Conservation (phyloP, 2,329 filamentous ascomycete species). For the Seiridium cupressi region DNA sequence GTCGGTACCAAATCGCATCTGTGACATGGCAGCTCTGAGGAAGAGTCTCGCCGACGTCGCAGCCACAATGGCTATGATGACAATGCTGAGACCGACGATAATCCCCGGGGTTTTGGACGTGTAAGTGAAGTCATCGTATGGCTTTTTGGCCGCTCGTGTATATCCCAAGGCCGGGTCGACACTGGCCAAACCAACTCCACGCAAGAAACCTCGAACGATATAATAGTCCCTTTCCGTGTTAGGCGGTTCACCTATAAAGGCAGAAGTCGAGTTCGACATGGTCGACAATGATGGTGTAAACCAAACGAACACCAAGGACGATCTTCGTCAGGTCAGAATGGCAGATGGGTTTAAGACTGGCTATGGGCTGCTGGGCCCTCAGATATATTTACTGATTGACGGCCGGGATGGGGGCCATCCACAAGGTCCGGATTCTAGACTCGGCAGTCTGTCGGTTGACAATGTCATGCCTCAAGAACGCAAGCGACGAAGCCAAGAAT, state of each 20-base stretch:
- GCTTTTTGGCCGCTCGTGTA: constrained; percentile 15
- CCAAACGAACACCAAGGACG: not conserved
- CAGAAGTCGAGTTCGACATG: constrained; percentile 12
- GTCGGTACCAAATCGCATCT: constrained; percentile 29
- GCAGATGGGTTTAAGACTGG: not conserved
- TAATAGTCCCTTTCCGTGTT: constrained; percentile 26
- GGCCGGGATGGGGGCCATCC: not conserved
- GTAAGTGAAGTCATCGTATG: constrained; percentile 16
- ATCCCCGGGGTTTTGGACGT: constrained; percentile 23
- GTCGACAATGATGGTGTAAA: not conserved
- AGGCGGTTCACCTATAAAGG: constrained; percentile 22
- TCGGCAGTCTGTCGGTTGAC: not conserved
- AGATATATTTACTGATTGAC: not conserved
- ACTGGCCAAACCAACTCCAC: constrained; percentile 14
- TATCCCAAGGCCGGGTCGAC: constrained; percentile 18
- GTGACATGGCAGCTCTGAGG: constrained; percentile 20
- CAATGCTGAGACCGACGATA: constrained; percentile 24
- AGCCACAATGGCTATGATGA: constrained; percentile 23
- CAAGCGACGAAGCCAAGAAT: not conserved
- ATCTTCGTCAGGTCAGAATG: not conserved
- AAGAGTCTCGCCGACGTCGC: constrained; percentile 25
- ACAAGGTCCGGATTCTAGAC: not conserved
- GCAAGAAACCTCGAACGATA: constrained; percentile 23
- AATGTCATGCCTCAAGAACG: not conserved
- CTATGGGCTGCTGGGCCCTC: not conserved